Evolutionary conservation across 805 yeast genomes (phyloP), one percentile per base, ranked within the genome.

Genomic region (Kuraishia ogatae): DNA sequence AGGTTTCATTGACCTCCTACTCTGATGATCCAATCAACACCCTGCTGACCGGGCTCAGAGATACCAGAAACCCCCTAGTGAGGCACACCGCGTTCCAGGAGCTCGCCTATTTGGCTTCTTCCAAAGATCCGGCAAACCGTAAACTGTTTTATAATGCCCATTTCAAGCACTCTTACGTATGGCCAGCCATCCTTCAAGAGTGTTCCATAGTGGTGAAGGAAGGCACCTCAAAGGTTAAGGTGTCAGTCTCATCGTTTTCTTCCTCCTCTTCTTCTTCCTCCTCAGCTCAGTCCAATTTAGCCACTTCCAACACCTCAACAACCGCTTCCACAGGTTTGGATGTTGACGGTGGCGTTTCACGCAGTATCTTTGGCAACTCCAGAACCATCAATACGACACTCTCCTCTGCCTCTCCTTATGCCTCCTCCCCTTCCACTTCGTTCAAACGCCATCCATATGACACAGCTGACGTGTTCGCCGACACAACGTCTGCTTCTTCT

Each of bases 31-130:
- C 89, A 7, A 71, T 84, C 52, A 80, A 78, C 53, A 84, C 91
- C 1, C 68, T 87, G 46, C 65, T 87, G 13, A 75, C 84, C 2
- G 93, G 93, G 0, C 72, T 87, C 57, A 76, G 77, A 53, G 83
- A 84, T 39, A 65, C 68, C 29, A 75, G 74, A 53, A 59, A 68
- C 50, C 74, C 72, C 11, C 73, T 81, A 54, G 79, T 80, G 1
- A 78, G 82, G 57, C 64, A 83, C 56, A 82, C 90, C 1, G 91
- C 93, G 2, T 86, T 82, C 69, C 93, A 87, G 68, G 94, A 87
- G 63, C 71, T 87, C 54, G 86, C 89, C 0, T 84, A 79, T 61
- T 72, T 87, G 51, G 72, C 91, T 7, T 78, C 83, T 1, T 69
- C 81, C 2, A 64, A 72, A 1, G 77, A 78, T 57, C 59, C 68